Percentiles rank a stretch among this genome's conserved stretches.
Evolutionary conservation across 2,329 filamentous ascomycete genomes (phyloP).

Genomic region (Xylariaceae sp.): DNA sequence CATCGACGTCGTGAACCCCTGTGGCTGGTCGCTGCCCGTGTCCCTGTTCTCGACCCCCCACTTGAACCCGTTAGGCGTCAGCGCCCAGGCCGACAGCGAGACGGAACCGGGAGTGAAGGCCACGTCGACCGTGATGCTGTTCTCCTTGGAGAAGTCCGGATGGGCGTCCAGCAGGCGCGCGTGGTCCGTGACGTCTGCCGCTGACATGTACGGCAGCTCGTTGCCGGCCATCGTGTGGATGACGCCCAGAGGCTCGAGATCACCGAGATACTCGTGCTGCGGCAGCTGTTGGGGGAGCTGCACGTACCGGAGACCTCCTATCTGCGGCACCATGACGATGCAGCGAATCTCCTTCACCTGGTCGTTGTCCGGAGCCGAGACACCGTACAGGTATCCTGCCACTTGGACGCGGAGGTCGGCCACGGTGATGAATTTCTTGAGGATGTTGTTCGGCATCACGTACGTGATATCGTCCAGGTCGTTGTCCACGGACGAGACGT

Average conservation of each 20-base stretch:
- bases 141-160: slow-evolving; percentile 72
- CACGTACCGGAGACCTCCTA: slow-evolving; percentile 86
- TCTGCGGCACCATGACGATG: slow-evolving; percentile 96
- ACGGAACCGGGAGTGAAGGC: slow-evolving; percentile 96
- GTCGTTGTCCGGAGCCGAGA: slow-evolving; percentile 87
- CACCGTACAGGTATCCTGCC: slow-evolving; percentile 90
- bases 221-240: slow-evolving; percentile 96
- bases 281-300: slow-evolving; percentile 86
- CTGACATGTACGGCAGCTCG: slow-evolving; percentile 93
- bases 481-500: slow-evolving; percentile 93
- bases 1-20: slow-evolving; percentile 87
- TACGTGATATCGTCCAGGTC: slow-evolving; percentile 90
- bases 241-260: slow-evolving; percentile 83
- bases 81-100: slow-evolving; percentile 85
- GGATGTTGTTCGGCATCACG: slow-evolving; percentile 97
- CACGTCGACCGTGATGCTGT: slow-evolving; percentile 90
- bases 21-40: slow-evolving; percentile 82
- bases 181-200: slow-evolving; percentile 90
- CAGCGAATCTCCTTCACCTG: slow-evolving; percentile 96
- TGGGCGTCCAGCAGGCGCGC: slow-evolving; percentile 84
- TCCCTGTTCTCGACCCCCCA: slow-evolving; percentile 98
- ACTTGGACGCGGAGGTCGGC: slow-evolving; percentile 95
- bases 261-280: slow-evolving; percentile 82
- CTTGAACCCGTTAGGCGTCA: slow-evolving; percentile 88
- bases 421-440: slow-evolving; percentile 97